Base-by-base conservation (phyloP, 1,284 basidiomycete genomes). In the Neolentinus lepideus region DNA sequence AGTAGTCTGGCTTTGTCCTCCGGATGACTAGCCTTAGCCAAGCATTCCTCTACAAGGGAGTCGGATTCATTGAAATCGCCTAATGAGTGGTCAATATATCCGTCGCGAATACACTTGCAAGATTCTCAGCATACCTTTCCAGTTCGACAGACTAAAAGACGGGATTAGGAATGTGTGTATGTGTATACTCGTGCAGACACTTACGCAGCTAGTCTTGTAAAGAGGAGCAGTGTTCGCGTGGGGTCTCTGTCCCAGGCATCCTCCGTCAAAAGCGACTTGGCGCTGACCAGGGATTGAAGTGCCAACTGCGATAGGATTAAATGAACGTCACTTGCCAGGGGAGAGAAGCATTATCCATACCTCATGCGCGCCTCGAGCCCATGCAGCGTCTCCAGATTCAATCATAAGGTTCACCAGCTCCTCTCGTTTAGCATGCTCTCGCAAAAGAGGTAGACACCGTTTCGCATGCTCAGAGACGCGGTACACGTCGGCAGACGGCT, bases 351-450 rank as follows among this genome's bases (percentile, higher is more conserved):
- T 36, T 31, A 2, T 21, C 24, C 60, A 25, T 63, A 85, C 84
- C 73, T 88, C 85, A 63, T 88, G 85, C 35, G 85, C 85, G 29
- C 85, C 85, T 53, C 84, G 76, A 14, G 78, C 76, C 73, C 83
- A 81, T 2, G 85, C 84, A 45, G 83, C 80, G 61, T 87, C 83
- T 1, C 84, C 85, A 24, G 85, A 84, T 54, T 85, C 79, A 27
- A 85, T 78, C 9, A 86, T 69, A 24, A 85, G 75, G 54, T 77
- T 72, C 25, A 86, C 64, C 22, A 87, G 63, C 60, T 84, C 81
- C 56, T 83, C 80, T 52, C 82, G 75, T 60, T 80, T 81, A 0
- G 78, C 70, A 63, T 85, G 78, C 48, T 81, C 80, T 25, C 77
- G 76, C 9, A 88, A 67, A 31, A 88, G 69, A 8, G 76, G 73